Base-by-base conservation (phyloP, 2,329 filamentous ascomycete species). In the Fusarium paranaense region DNA sequence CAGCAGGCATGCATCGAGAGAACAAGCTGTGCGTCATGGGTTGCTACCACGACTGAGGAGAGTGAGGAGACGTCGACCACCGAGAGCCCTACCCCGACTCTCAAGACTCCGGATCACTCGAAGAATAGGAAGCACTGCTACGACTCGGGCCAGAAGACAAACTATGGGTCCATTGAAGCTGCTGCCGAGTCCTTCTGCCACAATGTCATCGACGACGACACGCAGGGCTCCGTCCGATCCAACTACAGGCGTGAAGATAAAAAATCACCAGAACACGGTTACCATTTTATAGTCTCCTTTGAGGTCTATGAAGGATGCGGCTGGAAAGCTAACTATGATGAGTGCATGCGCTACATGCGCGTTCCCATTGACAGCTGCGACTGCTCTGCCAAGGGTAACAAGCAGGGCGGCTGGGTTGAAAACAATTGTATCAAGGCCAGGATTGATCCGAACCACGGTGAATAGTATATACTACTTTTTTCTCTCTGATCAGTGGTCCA, bases 351-450 rank as follows among this genome's bases (percentile, higher is more conserved):
- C 25, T 25, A 25, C 25, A 25, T 25, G 25, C 25, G 4, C 25
- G 25, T 6, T 25, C 6, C 25, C 6, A 25, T 25, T 25, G 25
- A 25, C 25, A 25, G 25, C 25, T 25, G 25, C 25, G 25, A 25
- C 25, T 25, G 25, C 25, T 25, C 25, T 25, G 25, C 25, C 25
- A 25, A 25, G 25, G 25, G 71, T 4, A 59, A 63, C 3, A 81
- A 79, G 66, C 73, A 77, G 61, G 79, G 78, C 22, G 77, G 79
- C 5, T 54, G 16, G 18, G 71, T 80, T 22, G 27, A 40, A 33
- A 66, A 75, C 5, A 66, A 72, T 8, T 76, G 72, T 30, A 70
- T 70, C 16, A 47, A 47, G 22, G 42, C 37, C 4, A n/a, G 8
- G 8, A n/a, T 40, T 40, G 18, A 40, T 40, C 37, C 37, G 18